Percentiles rank a stretch among this genome's conserved stretches.
phyloP scores from a whole-genome alignment of 768 basidiomycete species.

The Myochromella boudieri region DNA sequence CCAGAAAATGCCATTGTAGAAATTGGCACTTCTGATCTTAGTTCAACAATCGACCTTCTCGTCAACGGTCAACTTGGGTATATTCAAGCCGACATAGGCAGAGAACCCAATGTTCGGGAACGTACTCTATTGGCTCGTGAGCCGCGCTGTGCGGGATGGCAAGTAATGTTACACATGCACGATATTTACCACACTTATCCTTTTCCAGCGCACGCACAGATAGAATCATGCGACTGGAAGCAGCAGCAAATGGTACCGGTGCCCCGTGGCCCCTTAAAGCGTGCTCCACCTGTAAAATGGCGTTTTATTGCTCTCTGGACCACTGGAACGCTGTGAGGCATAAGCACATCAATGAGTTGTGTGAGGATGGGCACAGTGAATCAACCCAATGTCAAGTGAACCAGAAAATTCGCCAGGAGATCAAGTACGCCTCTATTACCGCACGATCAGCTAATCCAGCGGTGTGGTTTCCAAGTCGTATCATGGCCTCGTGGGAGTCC shows the following conservation, averaged over 20 bases:
- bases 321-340: constrained; percentile 22
- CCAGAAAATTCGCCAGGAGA: no score
- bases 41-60: no score
- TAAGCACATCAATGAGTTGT: constrained; percentile 17
- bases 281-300: constrained; percentile 22
- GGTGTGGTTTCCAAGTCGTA: constrained; percentile 32
- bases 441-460: constrained; percentile 17
- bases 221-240: constrained; percentile 23
- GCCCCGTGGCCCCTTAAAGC: constrained; percentile 13
- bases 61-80: no score
- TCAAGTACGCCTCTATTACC: no score
- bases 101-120: constrained; percentile 9
- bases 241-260: neutral
- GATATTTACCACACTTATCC: no score
- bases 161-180: no score
- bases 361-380: constrained; percentile 21
- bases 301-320: constrained; percentile 25
- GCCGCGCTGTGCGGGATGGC: constrained; percentile 24
- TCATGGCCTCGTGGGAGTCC: constrained; percentile 23
- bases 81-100: no score
- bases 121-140: constrained; percentile 20
- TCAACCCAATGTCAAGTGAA: no score
- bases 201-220: constrained; percentile 23
- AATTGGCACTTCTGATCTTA: no score
- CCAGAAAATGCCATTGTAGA: no score